Evolutionary conservation across 352 stramenopile genomes (phyloP), one percentile per base, ranked within the genome.

Genomic region (Blastocystis sp.): DNA sequence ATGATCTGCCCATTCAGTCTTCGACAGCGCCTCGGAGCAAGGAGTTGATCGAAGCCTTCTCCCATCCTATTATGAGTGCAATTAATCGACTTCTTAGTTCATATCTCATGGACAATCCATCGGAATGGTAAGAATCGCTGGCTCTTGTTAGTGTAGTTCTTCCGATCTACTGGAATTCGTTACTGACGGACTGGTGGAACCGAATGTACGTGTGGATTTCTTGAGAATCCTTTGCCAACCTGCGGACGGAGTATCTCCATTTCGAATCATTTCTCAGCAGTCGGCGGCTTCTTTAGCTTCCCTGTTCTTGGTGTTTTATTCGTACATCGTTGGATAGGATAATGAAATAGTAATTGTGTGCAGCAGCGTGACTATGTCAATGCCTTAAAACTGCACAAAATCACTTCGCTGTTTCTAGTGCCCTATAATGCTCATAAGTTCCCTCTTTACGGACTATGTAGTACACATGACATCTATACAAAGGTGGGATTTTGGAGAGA

Each of bases 401-500:
- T 68, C 13, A 53, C 73, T 2, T 34, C 73, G 1, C 20, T 66
- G 2, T 66, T 85, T 30, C 47, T 85, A 26, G 73, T 85, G 2
- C 34, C 24, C 55, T 37, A 66, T 11, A 20, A 34, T 16, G 9
- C 45, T 30, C 3, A n/a, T 20, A 13, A 26, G 4, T 85, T 39
- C 39, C 73, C 73, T 43, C 43, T 85, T n/a, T 85, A 85, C 56
- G 43, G 73, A 20, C 47, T 54, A 50, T 34, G 65, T 11, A 54
- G 50, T 26, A 66, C 43, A 37, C 73, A 85, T 43, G 47, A 66
- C 6, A 85, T 85, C 34, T 85, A 85, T 55, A 13, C 26, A 6
- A 85, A 65, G n/a, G 73, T 85, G 73, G 73, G 73, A 4, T 85
- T 85, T 30, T 85, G 73, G 73, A 85, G 43, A 45, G 73, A 85